Conservation (phyloP, 2,329 filamentous ascomycete genomes). For the Pezicula neosporulosa region DNA sequence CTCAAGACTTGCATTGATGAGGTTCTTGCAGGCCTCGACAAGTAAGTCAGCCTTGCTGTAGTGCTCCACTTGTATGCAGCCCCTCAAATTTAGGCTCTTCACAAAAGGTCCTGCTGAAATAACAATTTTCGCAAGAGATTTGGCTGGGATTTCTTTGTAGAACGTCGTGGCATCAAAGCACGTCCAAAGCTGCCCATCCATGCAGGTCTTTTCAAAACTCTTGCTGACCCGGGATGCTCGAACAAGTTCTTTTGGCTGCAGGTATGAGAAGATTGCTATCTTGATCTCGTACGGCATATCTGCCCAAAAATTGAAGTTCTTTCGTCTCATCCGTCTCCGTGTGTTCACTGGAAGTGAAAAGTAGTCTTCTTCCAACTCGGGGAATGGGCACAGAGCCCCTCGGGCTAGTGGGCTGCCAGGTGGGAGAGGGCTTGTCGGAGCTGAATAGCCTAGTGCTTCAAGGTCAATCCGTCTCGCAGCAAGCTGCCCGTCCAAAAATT, state of each 20-base stretch:
- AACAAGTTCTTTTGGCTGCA: conserved; percentile 78
- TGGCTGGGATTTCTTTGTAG: conserved; percentile 81
- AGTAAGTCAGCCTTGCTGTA: conserved; percentile 75
- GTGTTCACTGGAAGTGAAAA: conserved; percentile 19
- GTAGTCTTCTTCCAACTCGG: conserved; percentile 26
- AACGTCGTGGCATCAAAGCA: conserved; percentile 81
- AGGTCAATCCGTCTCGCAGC: conserved; percentile 16
- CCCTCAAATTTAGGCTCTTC: conserved; percentile 83
- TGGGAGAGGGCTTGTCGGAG: conserved; percentile 19
- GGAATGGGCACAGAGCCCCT: conserved; percentile 11
- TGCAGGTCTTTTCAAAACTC: conserved; percentile 78
- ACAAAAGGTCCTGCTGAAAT: conserved; percentile 84
- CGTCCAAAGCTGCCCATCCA: conserved; percentile 92
- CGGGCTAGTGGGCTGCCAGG: conserved; percentile 16
- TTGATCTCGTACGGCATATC: conserved; percentile 80
- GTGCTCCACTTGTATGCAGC: conserved; percentile 85
- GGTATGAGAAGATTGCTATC: conserved; percentile 70
- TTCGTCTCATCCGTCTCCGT: conserved; percentile 24
- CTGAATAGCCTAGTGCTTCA: conserved; percentile 13
- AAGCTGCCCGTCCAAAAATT: conserved; percentile 18
- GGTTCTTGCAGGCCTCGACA: conserved; percentile 79
- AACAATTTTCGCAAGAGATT: conserved; percentile 82
- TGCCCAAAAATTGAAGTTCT: conserved; percentile 67
- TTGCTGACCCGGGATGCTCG: conserved; percentile 74
- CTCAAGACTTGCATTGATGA: conserved; percentile 84